A percentile compares a stretch with the other conserved stretches of the same genome.
phyloP scores from a whole-genome alignment of 2,329 filamentous ascomycete genomes.

The Fusarium musae region DNA sequence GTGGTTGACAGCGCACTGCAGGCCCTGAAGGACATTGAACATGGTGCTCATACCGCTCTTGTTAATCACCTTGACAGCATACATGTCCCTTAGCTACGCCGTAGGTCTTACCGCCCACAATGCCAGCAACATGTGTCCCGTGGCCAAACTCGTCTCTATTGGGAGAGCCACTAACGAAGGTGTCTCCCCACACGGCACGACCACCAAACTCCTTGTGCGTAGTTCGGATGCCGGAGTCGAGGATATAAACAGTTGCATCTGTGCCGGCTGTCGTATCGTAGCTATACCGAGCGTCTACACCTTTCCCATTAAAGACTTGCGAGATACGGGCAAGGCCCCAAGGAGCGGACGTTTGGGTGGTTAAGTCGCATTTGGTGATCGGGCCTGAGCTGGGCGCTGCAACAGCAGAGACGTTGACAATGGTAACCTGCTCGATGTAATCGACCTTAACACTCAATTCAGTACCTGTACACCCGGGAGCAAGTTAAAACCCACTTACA shows the following conservation, averaged over 20 bases:
- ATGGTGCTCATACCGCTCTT: neutral
- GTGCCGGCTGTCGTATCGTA: slow-evolving; percentile 41
- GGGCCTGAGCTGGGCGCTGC: neutral
- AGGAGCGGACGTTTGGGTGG: neutral
- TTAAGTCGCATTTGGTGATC: neutral
- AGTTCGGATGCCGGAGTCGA: slow-evolving; percentile 57
- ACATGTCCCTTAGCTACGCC: slow-evolving; percentile 47
- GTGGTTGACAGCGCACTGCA: slow-evolving; percentile 47
- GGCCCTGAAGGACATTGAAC: slow-evolving; percentile 30
- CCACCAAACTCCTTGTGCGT: slow-evolving; percentile 47
- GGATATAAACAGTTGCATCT: slow-evolving; percentile 51
- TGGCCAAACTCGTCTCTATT: slow-evolving; percentile 45
- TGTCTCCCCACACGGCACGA: slow-evolving; percentile 44
- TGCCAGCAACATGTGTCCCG: slow-evolving; percentile 48
- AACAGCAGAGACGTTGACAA: slow-evolving; percentile 1
- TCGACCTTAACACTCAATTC: neutral
- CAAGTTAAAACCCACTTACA: too few relatives aligned
- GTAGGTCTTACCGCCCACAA: slow-evolving; percentile 44
- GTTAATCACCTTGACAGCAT: slow-evolving; percentile 48
- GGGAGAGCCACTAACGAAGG: slow-evolving; percentile 40
- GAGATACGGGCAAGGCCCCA: slow-evolving; percentile 25
- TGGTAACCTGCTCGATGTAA: slow-evolving; percentile 13
- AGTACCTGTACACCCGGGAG: too few relatives aligned
- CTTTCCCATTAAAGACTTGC: neutral
- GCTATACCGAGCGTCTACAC: slow-evolving; percentile 23